Base-by-base conservation (phyloP, 106 monocot genomes). In the Iris macrosiphon region DNA sequence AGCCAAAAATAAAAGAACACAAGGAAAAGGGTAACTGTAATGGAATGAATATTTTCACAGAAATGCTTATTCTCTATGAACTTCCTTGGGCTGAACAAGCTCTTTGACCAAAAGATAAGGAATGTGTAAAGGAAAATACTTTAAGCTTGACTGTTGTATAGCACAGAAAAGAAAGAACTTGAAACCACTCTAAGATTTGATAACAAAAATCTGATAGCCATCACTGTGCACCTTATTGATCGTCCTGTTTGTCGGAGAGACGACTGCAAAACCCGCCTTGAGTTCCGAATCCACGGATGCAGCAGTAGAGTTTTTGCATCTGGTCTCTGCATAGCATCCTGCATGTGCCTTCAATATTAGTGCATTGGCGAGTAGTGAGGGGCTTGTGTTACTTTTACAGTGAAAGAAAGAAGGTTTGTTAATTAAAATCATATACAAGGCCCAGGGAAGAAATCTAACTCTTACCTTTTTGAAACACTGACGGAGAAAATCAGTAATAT, bases 301-400 rank as follows among this genome's bases (percentile, higher is more conserved):
- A 66, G 64, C 31, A 98, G 59, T 66, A 98, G 78, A 26, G 79
- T 80, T 60, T 83, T 90, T 70, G 96, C 96, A 85, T 98, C 96
- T 44, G 96, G 90, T 65, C 96, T 82, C 60, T 90, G 90, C 77
- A 98, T 98, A 50, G 96, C 83, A 83, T 98, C 90, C 96, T 98
- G 64, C 7, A 61, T 22, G 59, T 67, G 55, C 39, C 50, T 46
- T 53, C 23, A 3, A 52, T 57, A 46, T 79, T 43, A 78, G 60
- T 23, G 31, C 0, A 6, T 4, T 38, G 27, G 22, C 7, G 16
- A 41, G 27, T n/a, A 40, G 12, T 16, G 20, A 31, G 47, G 23
- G 10, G 22, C 22, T 61, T 30, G 13, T 22, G 47, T 33, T 30
- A 56, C 6, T 41, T 44, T 27, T 21, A 26, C 3, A 26, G 50